Base-by-base conservation (phyloP, 1,284 basidiomycete species). In the Pseudozyma tsukubaensis region DNA sequence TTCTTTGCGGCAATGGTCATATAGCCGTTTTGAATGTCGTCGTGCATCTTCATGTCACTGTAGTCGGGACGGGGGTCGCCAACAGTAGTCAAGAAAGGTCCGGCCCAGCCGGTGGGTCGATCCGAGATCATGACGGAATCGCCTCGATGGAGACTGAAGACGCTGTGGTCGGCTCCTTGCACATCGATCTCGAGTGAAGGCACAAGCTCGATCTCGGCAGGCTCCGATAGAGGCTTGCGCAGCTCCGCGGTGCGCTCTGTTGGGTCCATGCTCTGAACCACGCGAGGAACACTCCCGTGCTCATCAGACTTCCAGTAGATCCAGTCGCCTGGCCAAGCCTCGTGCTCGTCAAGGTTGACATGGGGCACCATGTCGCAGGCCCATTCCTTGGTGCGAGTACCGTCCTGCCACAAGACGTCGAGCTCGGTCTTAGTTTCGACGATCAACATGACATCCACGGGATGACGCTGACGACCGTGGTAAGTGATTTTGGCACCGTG, bases 341-440 rank as follows among this genome's bases (percentile, higher is more conserved):
- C 74, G 58, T 77, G 68, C 51, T 87, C 86, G 58, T 87, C 86
- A 21, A 87, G 75, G 36, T 85, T 83, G 50, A 92, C 81, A 81
- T 95, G 92, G 0, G 93, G 94, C 39, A 95, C 90, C 37, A 95
- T 86, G 14, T 90, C 88, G 19, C 86, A 89, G 4, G 93, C 88
- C 50, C 85, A 87, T 4, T 88, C 89, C 78, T 91, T 89, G 8
- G 85, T 85, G 60, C 85, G 87, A 9, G 86, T 87, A 18, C 93
- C 94, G 82, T 94, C 91, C 86, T 97, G 94, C 94, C 94, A 97
- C 16, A 94, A 84, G 34, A 97, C 87, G n/a, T 88, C 88, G 34
- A 92, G 87, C 12, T 85, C 87, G 11, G 92, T 92, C 58, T 88
- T 86, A 8, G 91, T 92, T 84, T 92, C 90, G 44, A 87, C 88